A percentile compares a stretch with the other conserved stretches of the same genome.
phyloP scores from a whole-genome alignment of 2,329 filamentous ascomycete genomes.

The Calonectria pteridis region DNA sequence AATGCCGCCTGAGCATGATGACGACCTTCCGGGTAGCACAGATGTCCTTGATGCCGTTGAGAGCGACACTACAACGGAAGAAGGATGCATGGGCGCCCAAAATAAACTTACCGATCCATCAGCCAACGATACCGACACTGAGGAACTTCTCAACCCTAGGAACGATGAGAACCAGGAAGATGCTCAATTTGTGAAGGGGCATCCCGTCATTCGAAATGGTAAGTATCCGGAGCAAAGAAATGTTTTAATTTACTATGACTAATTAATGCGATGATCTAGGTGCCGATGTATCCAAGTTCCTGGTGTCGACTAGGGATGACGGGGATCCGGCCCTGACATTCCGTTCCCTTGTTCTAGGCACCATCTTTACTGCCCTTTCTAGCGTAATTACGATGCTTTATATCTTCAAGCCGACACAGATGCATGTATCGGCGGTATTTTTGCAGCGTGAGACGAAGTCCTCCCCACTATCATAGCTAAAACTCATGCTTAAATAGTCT shows the following conservation, averaged over 20 bases:
- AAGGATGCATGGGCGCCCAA: not conserved
- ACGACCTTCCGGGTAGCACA: too few relatives aligned
- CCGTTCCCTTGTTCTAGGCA: not conserved
- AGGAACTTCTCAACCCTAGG: not conserved
- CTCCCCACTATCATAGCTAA: too few relatives aligned
- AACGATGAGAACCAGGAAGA: not conserved
- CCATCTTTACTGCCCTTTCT: not conserved
- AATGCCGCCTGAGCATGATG: not conserved
- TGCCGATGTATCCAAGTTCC: not conserved
- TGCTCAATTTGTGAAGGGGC: not conserved
- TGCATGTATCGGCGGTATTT: not conserved
- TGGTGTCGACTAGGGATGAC: not conserved
- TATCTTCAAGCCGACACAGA: not conserved
- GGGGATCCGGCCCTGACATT: not conserved
- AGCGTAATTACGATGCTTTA: conserved; percentile 9
- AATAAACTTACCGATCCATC: not conserved
- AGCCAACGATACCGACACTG: not conserved
- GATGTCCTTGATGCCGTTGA: not conserved
- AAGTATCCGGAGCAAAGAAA: not conserved
- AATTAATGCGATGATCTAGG: not conserved
- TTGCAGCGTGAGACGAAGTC: not conserved
- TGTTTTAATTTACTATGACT: too few relatives aligned
- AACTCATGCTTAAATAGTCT: not conserved
- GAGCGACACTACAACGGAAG: not conserved
- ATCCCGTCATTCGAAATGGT: not conserved